A percentile compares a stretch with the other conserved stretches of the same genome.
Conservation (phyloP, 1,284 basidiomycete species). For the Papiliotrema fonsecae region DNA sequence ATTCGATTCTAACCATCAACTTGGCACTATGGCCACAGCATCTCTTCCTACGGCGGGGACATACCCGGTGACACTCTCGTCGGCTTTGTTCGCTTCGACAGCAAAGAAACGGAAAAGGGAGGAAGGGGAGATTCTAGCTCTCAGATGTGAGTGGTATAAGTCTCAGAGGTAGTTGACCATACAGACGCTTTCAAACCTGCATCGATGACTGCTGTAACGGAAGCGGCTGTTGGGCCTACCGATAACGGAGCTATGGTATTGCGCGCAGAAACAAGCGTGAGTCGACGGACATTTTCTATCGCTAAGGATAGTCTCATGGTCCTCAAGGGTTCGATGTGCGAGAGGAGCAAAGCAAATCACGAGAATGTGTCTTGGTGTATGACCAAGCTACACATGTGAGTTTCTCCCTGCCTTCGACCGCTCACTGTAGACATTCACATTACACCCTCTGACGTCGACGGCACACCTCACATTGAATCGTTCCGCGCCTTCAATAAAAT, state of each 20-base stretch:
- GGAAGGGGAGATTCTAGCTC: conserved; percentile 14
- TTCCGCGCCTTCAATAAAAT: conserved; percentile 12
- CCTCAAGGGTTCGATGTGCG: conserved; percentile 38
- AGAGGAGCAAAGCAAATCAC: conserved; percentile 29
- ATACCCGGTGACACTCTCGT: conserved; percentile 16
- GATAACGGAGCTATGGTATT: conserved; percentile 8
- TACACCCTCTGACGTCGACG: conserved; percentile 28
- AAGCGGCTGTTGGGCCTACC: conserved; percentile 15
- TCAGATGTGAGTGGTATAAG: conserved; percentile 19
- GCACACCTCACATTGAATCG: conserved; percentile 34
- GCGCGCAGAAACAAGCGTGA: conserved; percentile 14
- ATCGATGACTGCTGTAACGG: conserved; percentile 18
- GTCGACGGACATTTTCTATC: conserved; percentile 4
- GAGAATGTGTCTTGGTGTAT: conserved; percentile 42
- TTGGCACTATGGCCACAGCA: too few relatives aligned
- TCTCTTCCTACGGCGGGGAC: conserved; percentile 9
- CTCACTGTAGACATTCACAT: conserved; percentile 1
- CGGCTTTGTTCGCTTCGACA: conserved; percentile 3
- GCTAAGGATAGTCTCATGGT: conserved; percentile 14
- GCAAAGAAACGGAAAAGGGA: conserved; percentile 14
- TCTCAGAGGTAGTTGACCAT: background rate
- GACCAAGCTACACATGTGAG: conserved; percentile 29
- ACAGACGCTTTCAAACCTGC: conserved; percentile 43
- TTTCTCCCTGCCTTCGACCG: background rate
- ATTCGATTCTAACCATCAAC: too few relatives aligned